Evolutionary conservation across 192 early-diverging fungal species (phyloP), one percentile per base, ranked within the genome.

Genomic region (Entophlyctis helioformis): DNA sequence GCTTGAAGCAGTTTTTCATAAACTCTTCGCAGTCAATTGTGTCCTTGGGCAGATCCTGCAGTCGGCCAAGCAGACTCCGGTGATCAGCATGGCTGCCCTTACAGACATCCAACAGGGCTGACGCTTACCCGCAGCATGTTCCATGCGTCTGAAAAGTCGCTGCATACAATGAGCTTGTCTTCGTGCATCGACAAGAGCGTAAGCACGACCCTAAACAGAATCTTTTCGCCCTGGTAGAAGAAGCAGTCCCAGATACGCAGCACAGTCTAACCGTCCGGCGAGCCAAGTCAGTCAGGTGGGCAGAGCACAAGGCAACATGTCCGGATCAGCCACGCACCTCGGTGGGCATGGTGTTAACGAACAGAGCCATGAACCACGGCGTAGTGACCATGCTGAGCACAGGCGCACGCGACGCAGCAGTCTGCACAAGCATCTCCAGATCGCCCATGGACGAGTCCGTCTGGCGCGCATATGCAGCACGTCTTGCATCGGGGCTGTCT

Each of bases 201-300:
- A 12, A 90, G 61, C 1, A 82, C 80, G 7, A 87, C 71, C 0
- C 84, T 72, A 48, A 82, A 83, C 9, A 90, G 49, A 8, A 85
- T 73, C 51, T 84, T 83, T 34, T 67, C 68, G 34, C 71, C 63
- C 78, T 80, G 36, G 67, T 80, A 83, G 42, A 82, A 74, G 47
- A 89, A 84, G 39, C 71, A 68, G 72, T 89, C 86, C 86, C 86
- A 89, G 10, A 86, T 74, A 24, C 86, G 70, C 0, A 89, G 56
- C 12, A 80, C 73, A 16, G 84, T 78, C 65, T 82, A 51, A n/a
- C n/a, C n/a, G n/a, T n/a, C n/a, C n/a, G n/a, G n/a, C n/a, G n/a
- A n/a, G n/a, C n/a, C n/a, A n/a, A n/a, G n/a, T n/a, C n/a, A n/a
- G n/a, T n/a, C n/a, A n/a, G n/a, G n/a, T n/a, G n/a, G n/a, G n/a